phyloP scores from a whole-genome alignment of 768 basidiomycete genomes.

The Asterophora lycoperdoides region DNA sequence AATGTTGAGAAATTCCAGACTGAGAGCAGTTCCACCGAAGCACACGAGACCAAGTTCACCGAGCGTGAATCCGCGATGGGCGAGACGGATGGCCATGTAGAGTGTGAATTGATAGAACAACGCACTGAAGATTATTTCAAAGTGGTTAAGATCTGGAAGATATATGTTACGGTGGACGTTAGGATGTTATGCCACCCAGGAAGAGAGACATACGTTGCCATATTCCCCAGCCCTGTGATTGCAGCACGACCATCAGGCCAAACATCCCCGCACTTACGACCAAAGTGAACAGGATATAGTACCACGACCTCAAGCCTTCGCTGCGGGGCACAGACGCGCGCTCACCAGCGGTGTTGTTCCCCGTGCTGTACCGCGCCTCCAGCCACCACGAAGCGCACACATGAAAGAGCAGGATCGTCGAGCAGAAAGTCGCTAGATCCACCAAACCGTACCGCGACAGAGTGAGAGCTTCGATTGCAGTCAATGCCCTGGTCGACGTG shows the following conservation, averaged over 20 bases:
- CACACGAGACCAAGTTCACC: conserved; percentile 90
- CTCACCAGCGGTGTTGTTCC: conserved; percentile 55
- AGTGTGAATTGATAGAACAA: conserved; percentile 89
- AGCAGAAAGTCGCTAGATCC: conserved; percentile 76
- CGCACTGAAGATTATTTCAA: conserved; percentile 69
- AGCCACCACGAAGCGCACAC: conserved; percentile 74
- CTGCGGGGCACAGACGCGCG: conserved; percentile 73
- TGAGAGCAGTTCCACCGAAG: conserved; percentile 82
- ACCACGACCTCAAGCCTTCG: conserved; percentile 57
- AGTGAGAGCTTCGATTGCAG: conserved; percentile 51
- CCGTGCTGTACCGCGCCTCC: conserved; percentile 48
- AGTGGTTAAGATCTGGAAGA: conserved; percentile 63
- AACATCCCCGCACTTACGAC: conserved; percentile 47
- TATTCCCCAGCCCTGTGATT: conserved; percentile 40
- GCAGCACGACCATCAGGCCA: conserved; percentile 44
- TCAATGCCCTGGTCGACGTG: conserved; percentile 35
- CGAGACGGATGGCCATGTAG: conserved; percentile 84
- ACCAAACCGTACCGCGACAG: conserved; percentile 73
- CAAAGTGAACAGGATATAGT: conserved; percentile 63
- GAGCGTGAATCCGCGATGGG: conserved; percentile 91
- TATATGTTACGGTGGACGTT: too few relatives aligned
- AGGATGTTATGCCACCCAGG: background rate
- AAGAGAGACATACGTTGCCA: conserved; percentile 61
- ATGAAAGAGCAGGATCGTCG: conserved; percentile 75
- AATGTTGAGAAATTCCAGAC: conserved; percentile 81